Base-by-base conservation (phyloP, 306 rosid species). In the Quercus alba region DNA sequence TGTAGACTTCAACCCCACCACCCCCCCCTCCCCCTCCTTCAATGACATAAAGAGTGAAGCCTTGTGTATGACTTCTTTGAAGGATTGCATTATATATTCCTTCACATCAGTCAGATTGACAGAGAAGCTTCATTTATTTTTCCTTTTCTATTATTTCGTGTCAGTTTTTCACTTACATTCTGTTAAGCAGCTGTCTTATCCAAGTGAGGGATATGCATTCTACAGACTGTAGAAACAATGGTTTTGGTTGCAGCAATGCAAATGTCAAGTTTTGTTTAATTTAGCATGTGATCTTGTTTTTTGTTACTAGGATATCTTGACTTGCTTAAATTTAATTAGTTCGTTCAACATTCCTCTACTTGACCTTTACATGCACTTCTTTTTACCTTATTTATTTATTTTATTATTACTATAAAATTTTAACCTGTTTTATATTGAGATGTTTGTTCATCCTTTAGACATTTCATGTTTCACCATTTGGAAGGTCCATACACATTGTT, bases 121-220 rank as follows among this genome's bases (percentile, higher is more conserved):
- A 68, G 18, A 19, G 72, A 68, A 35, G 52, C 72, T 68, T n/a
- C 72, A 64, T 68, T 68, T 68, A 9, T 68, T 9, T 68, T n/a
- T n/a, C 26, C 35, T 14, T n/a, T 1, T 35, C n/a, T 31, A 33
- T 64, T 38, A 20, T 18, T 66, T 68, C n/a, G 7, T 1, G 17
- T 19, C 72, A 67, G 46, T 35, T 67, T 28, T 64, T 30, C 4
- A 15, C 11, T 15, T 30, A 30, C 44, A 30, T 28, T 64, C 52
- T 68, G 52, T 18, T 28, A 46, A 14, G 51, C 12, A 67, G 72
- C 71, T 2, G 18, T 31, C 71, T 44, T 18, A 31, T 66, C 46
- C 46, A 31, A 18, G 71, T 66, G 49, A 31, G 72, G 72, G 72
- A 18, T 18, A 67, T 33, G 12, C 25, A 33, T 33, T 67, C 25